Percentiles rank a stretch among this genome's conserved stretches.
Evolutionary conservation across 306 rosid genomes (phyloP).

Genomic region (Rubus parviflorus): DNA sequence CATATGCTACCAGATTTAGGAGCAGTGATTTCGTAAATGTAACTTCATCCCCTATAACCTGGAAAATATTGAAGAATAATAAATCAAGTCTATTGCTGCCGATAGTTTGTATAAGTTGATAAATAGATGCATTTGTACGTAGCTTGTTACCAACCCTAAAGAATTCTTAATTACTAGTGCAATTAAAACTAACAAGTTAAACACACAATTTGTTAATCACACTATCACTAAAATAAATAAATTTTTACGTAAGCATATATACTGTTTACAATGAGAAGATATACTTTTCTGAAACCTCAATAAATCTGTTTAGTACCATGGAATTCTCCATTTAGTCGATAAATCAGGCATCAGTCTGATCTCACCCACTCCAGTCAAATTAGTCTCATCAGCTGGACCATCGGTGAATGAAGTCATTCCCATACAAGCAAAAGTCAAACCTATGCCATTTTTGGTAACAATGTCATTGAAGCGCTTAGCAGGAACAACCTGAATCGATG

Average conservation of each 20-base stretch:
- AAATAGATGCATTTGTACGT: background rate
- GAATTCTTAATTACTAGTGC: background rate
- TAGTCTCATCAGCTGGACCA: constrained; percentile 67
- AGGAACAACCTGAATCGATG: constrained; percentile 73
- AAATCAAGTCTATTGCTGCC: background rate
- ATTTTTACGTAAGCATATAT: background rate
- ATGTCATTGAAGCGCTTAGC: constrained; percentile 58
- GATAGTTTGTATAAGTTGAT: background rate
- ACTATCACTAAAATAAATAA: background rate
- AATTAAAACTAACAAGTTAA: background rate
- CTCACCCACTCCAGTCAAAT: constrained; percentile 76
- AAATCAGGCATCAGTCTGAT: constrained; percentile 82
- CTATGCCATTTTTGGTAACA: constrained; percentile 59
- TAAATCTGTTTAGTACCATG: constrained; percentile 56
- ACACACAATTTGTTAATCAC: background rate
- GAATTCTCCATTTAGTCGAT: constrained; percentile 65
- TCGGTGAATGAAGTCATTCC: constrained; percentile 68
- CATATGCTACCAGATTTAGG: background rate
- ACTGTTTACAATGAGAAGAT: background rate
- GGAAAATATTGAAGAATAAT: background rate
- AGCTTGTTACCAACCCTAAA: background rate
- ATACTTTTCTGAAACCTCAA: background rate
- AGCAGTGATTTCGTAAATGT: background rate
- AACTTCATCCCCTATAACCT: background rate
- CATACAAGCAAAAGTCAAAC: constrained; percentile 63